Conservation (phyloP, 2,329 filamentous ascomycete genomes). For the Trichoderma afroharzianum region DNA sequence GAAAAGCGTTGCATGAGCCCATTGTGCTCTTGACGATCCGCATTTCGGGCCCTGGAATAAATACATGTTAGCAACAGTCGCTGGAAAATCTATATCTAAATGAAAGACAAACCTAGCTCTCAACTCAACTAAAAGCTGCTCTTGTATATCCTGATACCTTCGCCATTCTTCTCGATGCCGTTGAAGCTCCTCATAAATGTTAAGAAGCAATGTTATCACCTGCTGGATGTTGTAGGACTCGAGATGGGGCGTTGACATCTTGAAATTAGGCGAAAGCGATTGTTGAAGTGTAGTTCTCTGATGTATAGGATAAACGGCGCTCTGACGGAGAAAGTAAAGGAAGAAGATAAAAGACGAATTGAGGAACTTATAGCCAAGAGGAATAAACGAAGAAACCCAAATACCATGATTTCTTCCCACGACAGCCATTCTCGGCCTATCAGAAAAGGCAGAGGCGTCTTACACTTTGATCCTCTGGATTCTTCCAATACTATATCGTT, state of each 20-base stretch:
- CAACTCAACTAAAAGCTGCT: too few relatives aligned
- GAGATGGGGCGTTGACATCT: neutral
- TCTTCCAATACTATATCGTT: too few relatives aligned
- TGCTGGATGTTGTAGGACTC: neutral
- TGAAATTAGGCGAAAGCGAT: neutral
- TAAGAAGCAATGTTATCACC: neutral
- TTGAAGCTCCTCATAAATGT: neutral
- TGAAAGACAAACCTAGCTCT: neutral
- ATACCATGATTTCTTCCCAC: neutral
- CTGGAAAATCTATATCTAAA: neutral
- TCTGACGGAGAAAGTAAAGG: neutral
- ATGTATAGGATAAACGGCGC: neutral
- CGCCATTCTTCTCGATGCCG: neutral
- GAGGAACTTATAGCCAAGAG: neutral
- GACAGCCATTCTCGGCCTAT: too few relatives aligned
- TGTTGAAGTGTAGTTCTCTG: neutral
- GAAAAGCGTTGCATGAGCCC: neutral
- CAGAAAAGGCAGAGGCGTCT: too few relatives aligned
- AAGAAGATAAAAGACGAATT: neutral
- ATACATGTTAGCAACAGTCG: neutral
- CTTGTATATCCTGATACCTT: neutral
- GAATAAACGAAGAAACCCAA: neutral
- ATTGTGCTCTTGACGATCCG: neutral
- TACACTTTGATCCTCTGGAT: too few relatives aligned
- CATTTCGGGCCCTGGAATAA: neutral